Percentiles rank a stretch among this genome's conserved stretches.
Evolutionary conservation across 2,329 filamentous ascomycete genomes (phyloP).

Genomic region (Pleurostoma richardsiae): DNA sequence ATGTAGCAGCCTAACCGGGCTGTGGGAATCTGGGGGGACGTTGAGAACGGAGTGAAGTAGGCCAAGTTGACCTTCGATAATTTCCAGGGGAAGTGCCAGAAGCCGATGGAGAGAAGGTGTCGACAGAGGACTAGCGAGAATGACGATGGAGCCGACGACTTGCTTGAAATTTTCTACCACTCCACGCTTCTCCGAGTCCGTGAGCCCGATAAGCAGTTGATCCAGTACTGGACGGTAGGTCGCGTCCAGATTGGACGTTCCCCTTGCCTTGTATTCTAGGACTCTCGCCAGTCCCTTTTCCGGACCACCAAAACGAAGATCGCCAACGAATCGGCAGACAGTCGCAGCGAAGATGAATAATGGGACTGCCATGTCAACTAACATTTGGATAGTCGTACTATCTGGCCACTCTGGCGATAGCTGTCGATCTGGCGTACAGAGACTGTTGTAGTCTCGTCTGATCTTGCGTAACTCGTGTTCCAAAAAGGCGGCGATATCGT

Average conservation of each 20-base stretch:
- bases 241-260: slow-evolving; percentile 11
- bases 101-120: too few relatives aligned
- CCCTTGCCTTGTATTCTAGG: neutral
- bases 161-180: slow-evolving; percentile 13
- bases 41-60: slow-evolving; percentile 29
- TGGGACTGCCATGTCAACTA: slow-evolving; percentile 12
- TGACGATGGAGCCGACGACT: slow-evolving; percentile 23
- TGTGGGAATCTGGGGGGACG: slow-evolving; percentile 15
- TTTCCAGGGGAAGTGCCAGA: too few relatives aligned
- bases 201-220: slow-evolving; percentile 2
- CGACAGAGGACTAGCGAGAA: slow-evolving; percentile 24
- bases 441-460: slow-evolving; percentile 15
- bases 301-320: neutral
- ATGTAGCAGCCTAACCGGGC: slow-evolving; percentile 23
- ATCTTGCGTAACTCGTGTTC: slow-evolving; percentile 22
- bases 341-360: slow-evolving; percentile 24
- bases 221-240: slow-evolving; percentile 15
- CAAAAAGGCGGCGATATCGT: slow-evolving; percentile 30
- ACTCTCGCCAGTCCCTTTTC: neutral
- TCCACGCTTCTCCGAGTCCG: neutral
- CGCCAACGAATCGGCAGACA: slow-evolving; percentile 17
- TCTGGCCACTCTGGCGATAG: slow-evolving; percentile 6
- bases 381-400: slow-evolving; percentile 14
- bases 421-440: neutral
- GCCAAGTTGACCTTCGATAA: too few relatives aligned